Conservation (phyloP, 2,329 filamentous ascomycete species). For the Talaromyces sp. region DNA sequence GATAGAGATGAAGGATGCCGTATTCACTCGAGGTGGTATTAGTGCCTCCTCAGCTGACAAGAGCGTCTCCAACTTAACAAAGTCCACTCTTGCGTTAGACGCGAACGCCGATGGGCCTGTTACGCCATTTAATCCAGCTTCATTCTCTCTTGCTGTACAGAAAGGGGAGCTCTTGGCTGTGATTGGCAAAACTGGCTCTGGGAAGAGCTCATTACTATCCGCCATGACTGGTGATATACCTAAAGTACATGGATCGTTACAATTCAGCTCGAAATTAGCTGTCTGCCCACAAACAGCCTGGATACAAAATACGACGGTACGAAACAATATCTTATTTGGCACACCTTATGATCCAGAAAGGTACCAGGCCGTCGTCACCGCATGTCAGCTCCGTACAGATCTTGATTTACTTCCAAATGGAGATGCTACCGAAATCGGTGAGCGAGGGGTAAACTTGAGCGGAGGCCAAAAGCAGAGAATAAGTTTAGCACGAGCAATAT, state of each 20-base stretch:
- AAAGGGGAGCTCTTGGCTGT: conserved; percentile 1
- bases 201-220: conserved; percentile 7
- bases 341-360: conserved; percentile 51
- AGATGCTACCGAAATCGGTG: conserved; percentile 59
- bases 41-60: background rate
- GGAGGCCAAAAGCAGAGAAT: conserved; percentile 1
- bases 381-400: conserved; percentile 57
- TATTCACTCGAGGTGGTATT: background rate
- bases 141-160: background rate
- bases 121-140: background rate
- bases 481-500: conserved; percentile 1
- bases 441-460: conserved; percentile 38
- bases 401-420: conserved; percentile 54
- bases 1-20: background rate
- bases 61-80: background rate
- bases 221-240: conserved; percentile 5
- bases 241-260: background rate
- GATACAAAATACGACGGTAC: conserved; percentile 62
- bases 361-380: conserved; percentile 59
- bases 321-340: conserved; percentile 64
- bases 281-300: conserved; percentile 60
- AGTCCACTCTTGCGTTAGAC: background rate
- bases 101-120: background rate
- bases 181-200: conserved; percentile 8
- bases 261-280: background rate